Base-by-base conservation (phyloP, 208 protist genomes). In the Leishmania amazonensis region DNA sequence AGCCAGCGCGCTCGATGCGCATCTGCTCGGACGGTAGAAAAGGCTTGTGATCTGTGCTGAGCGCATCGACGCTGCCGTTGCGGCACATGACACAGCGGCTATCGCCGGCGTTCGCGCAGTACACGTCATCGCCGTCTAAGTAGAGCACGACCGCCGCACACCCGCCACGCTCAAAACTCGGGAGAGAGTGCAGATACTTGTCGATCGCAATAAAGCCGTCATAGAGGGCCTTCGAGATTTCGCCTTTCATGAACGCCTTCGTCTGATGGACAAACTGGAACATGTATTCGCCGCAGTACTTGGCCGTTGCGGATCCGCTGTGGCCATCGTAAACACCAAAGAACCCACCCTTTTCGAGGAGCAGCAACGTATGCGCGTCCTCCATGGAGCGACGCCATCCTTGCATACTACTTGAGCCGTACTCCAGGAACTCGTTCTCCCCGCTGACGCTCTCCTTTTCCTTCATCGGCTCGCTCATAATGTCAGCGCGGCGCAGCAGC, bases 41-140 rank as follows among this genome's bases (percentile, higher is more conserved):
- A 1, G 98, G 98, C 84, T 99, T 99, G 91, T 99, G 98, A 75
- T 99, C 98, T 31, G 83, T 94, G 79, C 93, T 98, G 24, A 99
- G 89, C 1, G 96, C 90, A n/a, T 97, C 78, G n/a, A 94, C 89
- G 58, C 89, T 91, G 24, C 95, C 97, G 73, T 96, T 89, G 54
- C 92, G 87, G 85, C 92, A 98, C 31, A 98, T 68, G 13, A 99
- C 86, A 64, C 89, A 96, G 64, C 98, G 86, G 38, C 95, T 98
- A 80, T 99, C 98, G 7, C 98, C 98, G 21, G 97, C 96, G 82
- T 99, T 99, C 28, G 96, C 95, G 73, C 94, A 94, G 81, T 93
- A 97, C 31, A 99, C 79, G 11, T 93, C 85, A 76, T 96, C 88
- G 72, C 84, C 93, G 42, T 87, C 85, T 1, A 99, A 81, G 72